Conservation (phyloP, 1,139 yeast genomes). For the Pichia sp. region DNA sequence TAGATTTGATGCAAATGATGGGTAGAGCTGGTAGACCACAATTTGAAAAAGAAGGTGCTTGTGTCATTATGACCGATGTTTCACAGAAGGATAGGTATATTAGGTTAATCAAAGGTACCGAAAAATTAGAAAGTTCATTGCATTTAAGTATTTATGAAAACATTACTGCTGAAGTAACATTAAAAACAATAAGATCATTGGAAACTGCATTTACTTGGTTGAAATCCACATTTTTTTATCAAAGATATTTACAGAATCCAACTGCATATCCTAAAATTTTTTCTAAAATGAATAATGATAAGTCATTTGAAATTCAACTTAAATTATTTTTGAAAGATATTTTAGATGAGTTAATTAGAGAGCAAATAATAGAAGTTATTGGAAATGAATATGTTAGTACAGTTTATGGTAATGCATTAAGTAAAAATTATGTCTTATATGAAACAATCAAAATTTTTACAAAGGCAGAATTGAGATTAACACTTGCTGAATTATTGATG, state of each 20-base stretch:
- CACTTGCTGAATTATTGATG: constrained; percentile 26
- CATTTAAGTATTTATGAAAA: constrained; percentile 40
- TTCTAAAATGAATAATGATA: constrained; percentile 1
- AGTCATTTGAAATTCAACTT: constrained; percentile 18
- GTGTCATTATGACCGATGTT: constrained; percentile 46
- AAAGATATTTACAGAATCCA: constrained; percentile 38
- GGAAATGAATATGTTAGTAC: constrained; percentile 29
- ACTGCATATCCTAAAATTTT: constrained; percentile 29
- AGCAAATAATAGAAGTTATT: constrained; percentile 26
- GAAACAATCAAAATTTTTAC: constrained; percentile 37
- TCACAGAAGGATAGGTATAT: constrained; percentile 35
- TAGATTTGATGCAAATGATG: constrained; percentile 82
- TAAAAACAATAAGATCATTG: constrained; percentile 35
- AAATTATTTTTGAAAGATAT: constrained; percentile 29
- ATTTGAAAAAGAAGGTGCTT: constrained; percentile 46
- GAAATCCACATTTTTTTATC: constrained; percentile 45
- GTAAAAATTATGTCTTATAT: constrained; percentile 39
- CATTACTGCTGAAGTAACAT: constrained; percentile 44
- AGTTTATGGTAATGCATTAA: constrained; percentile 40
- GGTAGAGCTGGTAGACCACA: constrained; percentile 74
- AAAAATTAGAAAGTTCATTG: constrained; percentile 44
- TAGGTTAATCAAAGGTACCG: constrained; percentile 38
- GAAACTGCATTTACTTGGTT: constrained; percentile 45
- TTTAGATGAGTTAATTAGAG: constrained; percentile 28
- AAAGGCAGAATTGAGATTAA: constrained; percentile 12